Percentiles rank a stretch among this genome's conserved stretches.
Conservation (phyloP, 2,329 filamentous ascomycete species). For the Didymella pinodella region DNA sequence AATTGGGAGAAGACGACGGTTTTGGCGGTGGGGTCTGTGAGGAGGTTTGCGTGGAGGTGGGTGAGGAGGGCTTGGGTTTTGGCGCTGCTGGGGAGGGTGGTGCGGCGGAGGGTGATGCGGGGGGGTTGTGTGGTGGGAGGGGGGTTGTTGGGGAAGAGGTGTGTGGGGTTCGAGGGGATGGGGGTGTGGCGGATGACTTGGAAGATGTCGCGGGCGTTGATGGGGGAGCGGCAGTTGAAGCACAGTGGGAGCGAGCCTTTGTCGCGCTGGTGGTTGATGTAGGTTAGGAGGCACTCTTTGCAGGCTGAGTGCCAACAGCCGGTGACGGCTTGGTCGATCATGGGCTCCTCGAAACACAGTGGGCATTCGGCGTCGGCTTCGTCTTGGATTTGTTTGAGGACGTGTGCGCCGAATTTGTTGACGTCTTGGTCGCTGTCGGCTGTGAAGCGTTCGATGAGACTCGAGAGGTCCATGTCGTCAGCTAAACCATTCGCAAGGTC, state of each 20-base stretch:
- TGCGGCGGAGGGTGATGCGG: slow-evolving; percentile 67
- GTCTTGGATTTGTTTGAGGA: slow-evolving; percentile 87
- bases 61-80: slow-evolving; percentile 84
- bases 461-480: slow-evolving; percentile 94
- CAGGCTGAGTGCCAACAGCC: slow-evolving; percentile 98
- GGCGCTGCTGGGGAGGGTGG: slow-evolving; percentile 77
- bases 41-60: slow-evolving; percentile 74
- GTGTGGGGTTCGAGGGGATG: slow-evolving; percentile 57
- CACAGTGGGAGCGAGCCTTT: slow-evolving; percentile 80
- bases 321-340: slow-evolving; percentile 92
- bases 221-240: slow-evolving; percentile 86
- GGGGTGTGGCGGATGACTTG: slow-evolving; percentile 86
- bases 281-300: slow-evolving; percentile 89
- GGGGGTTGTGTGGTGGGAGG: slow-evolving; percentile 48
- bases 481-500: slow-evolving; percentile 82
- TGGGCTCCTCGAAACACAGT: slow-evolving; percentile 93
- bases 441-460: slow-evolving; percentile 84
- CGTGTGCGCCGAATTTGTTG: slow-evolving; percentile 83
- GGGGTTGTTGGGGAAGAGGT: slow-evolving; percentile 42
- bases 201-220: slow-evolving; percentile 86
- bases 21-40: slow-evolving; percentile 74
- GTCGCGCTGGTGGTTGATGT: slow-evolving; percentile 84
- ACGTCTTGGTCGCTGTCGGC: slow-evolving; percentile 65
- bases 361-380: slow-evolving; percentile 91
- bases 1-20: slow-evolving; percentile 97